A percentile compares a stretch with the other conserved stretches of the same genome.
phyloP scores from a whole-genome alignment of 257 asterid genomes.

The Solanum pimpinellifolium region DNA sequence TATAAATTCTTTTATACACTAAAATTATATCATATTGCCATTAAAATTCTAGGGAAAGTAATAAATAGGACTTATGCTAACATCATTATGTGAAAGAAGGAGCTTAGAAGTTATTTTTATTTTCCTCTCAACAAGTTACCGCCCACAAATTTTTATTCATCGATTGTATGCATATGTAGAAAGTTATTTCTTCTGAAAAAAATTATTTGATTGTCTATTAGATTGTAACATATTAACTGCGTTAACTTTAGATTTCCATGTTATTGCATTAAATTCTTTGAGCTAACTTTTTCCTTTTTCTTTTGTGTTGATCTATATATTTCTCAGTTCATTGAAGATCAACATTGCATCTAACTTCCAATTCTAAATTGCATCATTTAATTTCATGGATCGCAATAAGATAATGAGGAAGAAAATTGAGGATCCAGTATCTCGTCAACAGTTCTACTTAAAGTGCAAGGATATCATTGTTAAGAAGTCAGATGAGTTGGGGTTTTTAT shows the following conservation, averaged over 20 bases:
- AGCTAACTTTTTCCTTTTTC: background rate
- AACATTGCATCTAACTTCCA: background rate
- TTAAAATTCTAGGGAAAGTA: background rate
- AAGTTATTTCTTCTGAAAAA: background rate
- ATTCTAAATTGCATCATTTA: background rate
- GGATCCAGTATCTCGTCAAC: constrained; percentile 37
- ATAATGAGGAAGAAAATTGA: constrained; percentile 32
- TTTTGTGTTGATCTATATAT: background rate
- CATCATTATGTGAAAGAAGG: background rate
- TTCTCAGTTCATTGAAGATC: background rate
- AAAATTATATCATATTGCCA: background rate
- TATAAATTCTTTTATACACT: background rate
- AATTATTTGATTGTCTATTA: background rate
- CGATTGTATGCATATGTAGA: background rate
- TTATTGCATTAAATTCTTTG: background rate
- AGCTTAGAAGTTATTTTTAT: background rate
- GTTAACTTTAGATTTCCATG: background rate
- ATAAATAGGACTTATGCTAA: background rate
- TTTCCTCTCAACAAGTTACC: background rate
- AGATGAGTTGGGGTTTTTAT: constrained; percentile 40
- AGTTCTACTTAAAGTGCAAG: constrained; percentile 38
- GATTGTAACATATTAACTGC: constrained; percentile 7
- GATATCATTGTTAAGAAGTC: constrained; percentile 65
- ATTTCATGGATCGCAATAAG: constrained; percentile 51
- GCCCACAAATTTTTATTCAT: background rate